phyloP scores from a whole-genome alignment of 768 basidiomycete species.

The Termitomyces sp. region DNA sequence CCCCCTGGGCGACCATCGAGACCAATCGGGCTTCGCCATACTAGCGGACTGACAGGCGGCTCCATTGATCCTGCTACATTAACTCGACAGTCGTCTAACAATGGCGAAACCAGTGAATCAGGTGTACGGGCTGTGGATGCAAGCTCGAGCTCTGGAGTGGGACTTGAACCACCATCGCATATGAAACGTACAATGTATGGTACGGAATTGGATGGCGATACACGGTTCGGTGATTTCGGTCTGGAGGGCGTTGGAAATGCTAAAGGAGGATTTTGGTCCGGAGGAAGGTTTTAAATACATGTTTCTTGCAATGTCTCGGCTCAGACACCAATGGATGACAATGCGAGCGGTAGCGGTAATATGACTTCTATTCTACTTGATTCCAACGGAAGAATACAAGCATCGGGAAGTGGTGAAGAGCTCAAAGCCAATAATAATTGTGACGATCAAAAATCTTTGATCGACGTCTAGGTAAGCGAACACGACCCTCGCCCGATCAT shows the following conservation, averaged over 20 bases:
- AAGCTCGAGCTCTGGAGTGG: constrained; percentile 17
- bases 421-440: constrained; percentile 6
- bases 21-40: constrained; percentile 26
- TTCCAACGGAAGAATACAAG: constrained; percentile 16
- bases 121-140: constrained; percentile 34
- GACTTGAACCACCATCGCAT: constrained; percentile 28
- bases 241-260: constrained; percentile 70
- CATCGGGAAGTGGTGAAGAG: neutral
- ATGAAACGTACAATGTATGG: constrained; percentile 77
- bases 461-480: too few relatives aligned
- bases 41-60: constrained; percentile 21
- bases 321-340: neutral
- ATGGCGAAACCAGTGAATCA: constrained; percentile 24
- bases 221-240: constrained; percentile 83
- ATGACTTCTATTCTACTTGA: constrained; percentile 3
- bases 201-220: constrained; percentile 74
- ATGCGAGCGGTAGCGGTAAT: neutral
- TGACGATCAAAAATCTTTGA: too few relatives aligned
- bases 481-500: too few relatives aligned
- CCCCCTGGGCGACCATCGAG: constrained; percentile 33
- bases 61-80: constrained; percentile 37
- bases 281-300: constrained; percentile 30
- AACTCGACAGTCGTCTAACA: constrained; percentile 21
- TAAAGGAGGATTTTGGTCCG: constrained; percentile 47
- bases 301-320: neutral